Percentiles rank a stretch among this genome's conserved stretches.
phyloP scores from a whole-genome alignment of 2,329 filamentous ascomycete species.

The Allantophomopsis cytisporea region DNA sequence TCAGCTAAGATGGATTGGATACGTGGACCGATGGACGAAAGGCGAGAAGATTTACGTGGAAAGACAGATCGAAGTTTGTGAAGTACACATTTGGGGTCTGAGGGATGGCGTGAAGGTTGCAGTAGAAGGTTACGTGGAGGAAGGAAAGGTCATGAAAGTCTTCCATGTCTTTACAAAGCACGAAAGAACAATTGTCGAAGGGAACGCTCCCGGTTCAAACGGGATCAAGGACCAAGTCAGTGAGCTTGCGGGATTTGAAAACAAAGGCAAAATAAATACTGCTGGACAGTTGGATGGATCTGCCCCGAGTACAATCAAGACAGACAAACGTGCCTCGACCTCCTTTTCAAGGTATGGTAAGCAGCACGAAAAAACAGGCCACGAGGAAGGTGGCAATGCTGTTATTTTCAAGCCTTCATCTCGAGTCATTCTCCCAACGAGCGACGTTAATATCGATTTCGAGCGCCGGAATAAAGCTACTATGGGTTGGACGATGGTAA shows the following conservation, averaged over 20 bases:
- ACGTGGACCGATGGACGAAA: slow-evolving; percentile 76
- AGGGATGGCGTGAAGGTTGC: slow-evolving; percentile 78
- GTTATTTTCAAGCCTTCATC: slow-evolving; percentile 65
- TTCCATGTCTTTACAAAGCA: slow-evolving; percentile 67
- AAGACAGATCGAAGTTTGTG: slow-evolving; percentile 68
- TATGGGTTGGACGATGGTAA: slow-evolving; percentile 79
- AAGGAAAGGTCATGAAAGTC: slow-evolving; percentile 72
- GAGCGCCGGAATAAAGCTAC: slow-evolving; percentile 73
- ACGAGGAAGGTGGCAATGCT: slow-evolving; percentile 49
- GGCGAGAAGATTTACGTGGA: slow-evolving; percentile 71
- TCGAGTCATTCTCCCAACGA: slow-evolving; percentile 60
- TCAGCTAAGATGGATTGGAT: slow-evolving; percentile 75
- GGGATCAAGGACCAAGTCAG: slow-evolving; percentile 37
- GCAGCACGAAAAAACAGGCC: slow-evolving; percentile 6
- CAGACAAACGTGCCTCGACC: not conserved
- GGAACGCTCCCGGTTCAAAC: slow-evolving; percentile 32
- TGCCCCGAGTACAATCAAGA: not conserved
- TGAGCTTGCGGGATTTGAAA: slow-evolving; percentile 30
- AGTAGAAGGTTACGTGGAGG: slow-evolving; percentile 76
- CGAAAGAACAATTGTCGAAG: slow-evolving; percentile 59
- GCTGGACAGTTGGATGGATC: slow-evolving; percentile 4
- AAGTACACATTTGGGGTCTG: slow-evolving; percentile 83
- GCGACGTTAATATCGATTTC: slow-evolving; percentile 82
- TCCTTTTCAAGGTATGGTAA: not conserved
- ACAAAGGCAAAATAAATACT: slow-evolving; percentile 9